These are phyloP conservation scores for Yarrowia alimentaria DNA, from an alignment of 805 yeast species.

Conservation along the genomic window DNA sequence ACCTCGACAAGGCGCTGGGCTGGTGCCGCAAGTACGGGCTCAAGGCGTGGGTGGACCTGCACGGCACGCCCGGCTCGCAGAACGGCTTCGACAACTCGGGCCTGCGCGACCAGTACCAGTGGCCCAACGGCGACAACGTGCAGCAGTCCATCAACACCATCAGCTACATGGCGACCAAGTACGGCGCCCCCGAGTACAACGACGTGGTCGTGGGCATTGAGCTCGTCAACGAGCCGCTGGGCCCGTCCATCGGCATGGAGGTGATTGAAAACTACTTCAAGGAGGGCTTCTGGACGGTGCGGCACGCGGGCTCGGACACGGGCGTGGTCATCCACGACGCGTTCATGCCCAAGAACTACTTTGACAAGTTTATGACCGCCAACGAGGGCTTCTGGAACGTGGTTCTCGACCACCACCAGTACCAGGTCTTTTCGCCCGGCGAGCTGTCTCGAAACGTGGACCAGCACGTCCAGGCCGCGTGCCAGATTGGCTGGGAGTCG, in stretches of 20 bases:
- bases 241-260: constrained; percentile 60
- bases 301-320: constrained; percentile 51
- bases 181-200: constrained; percentile 57
- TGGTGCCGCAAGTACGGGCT: constrained; percentile 68
- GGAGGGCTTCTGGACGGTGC: constrained; percentile 62
- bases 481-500: constrained; percentile 50
- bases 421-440: constrained; percentile 72
- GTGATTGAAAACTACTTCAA: constrained; percentile 58
- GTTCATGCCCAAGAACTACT: constrained; percentile 58
- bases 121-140: constrained; percentile 53
- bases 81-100: constrained; percentile 97
- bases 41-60: constrained; percentile 87
- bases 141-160: constrained; percentile 57
- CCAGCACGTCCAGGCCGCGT: constrained; percentile 57
- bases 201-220: constrained; percentile 83
- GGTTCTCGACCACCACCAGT: constrained; percentile 84
- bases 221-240: constrained; percentile 86
- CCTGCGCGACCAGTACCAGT: constrained; percentile 57
- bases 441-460: constrained; percentile 60
- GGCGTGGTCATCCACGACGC: constrained; percentile 81
- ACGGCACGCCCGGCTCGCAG: constrained; percentile 96
- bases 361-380: constrained; percentile 55
- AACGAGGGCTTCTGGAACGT: constrained; percentile 55
- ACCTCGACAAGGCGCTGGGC: constrained; percentile 69
- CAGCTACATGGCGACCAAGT: constrained; percentile 54